Percentiles rank a stretch among this genome's conserved stretches.
Conservation (phyloP, 768 basidiomycete genomes). For the Gloeopeniophorella convolvens region DNA sequence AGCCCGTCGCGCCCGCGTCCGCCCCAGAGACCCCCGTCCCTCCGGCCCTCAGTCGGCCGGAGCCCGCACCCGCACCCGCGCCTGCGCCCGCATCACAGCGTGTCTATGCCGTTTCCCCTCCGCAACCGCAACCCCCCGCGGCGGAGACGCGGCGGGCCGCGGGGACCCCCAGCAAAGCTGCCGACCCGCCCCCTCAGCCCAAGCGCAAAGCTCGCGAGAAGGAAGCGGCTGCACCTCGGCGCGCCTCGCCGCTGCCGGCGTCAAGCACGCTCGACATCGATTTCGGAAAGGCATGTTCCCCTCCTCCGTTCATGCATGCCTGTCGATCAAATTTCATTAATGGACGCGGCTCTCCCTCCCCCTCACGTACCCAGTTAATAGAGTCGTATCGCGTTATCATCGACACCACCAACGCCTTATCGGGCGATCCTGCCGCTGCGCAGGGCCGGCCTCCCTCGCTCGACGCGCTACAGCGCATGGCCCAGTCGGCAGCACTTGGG, state of each 20-base stretch:
- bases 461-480: constrained; percentile 37
- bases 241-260: constrained; percentile 21
- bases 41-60: constrained; percentile 30
- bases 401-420: constrained; percentile 32
- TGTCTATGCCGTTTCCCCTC: constrained; percentile 24
- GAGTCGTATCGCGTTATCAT: constrained; percentile 41
- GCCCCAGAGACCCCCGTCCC: no score
- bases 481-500: constrained; percentile 38
- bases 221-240: constrained; percentile 26
- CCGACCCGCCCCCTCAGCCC: constrained; percentile 22
- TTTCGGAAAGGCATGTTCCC: constrained; percentile 34
- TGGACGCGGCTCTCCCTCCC: neutral
- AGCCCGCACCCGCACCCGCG: constrained; percentile 27
- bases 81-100: constrained; percentile 28
- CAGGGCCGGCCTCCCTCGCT: constrained; percentile 23
- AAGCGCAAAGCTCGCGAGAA: constrained; percentile 35
- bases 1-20: no score
- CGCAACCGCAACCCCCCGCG: constrained; percentile 29
- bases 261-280: constrained; percentile 31
- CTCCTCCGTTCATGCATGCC: neutral
- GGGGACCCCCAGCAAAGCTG: constrained; percentile 19
- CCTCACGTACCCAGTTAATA: constrained; percentile 29
- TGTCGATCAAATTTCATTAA: neutral
- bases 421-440: constrained; percentile 22
- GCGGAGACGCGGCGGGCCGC: constrained; percentile 26